These are phyloP conservation scores for Ustilago loliicola DNA, from an alignment of 1,284 basidiomycete species.

Conservation along the genomic window DNA sequence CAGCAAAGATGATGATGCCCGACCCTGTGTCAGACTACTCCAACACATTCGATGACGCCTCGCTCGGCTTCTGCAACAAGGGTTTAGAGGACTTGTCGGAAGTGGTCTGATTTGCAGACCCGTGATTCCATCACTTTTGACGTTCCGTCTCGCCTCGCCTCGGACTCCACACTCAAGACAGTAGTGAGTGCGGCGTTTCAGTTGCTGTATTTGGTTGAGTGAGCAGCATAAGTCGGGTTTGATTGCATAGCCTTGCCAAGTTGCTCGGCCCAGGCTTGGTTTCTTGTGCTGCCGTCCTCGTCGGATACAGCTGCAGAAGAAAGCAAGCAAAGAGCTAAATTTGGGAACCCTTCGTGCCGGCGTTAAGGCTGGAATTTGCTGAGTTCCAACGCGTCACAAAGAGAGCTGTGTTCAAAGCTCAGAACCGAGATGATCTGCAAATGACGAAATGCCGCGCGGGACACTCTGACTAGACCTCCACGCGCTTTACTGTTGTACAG, in stretches of 20 bases:
- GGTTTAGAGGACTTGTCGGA: background rate
- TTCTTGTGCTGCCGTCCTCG: background rate
- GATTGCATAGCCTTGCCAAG: slow-evolving; percentile 5
- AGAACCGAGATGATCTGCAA: slow-evolving; percentile 9
- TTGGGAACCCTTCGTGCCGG: background rate
- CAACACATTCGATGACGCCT: slow-evolving; percentile 11
- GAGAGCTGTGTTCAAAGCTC: background rate
- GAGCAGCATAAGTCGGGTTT: background rate
- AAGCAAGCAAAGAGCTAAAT: background rate
- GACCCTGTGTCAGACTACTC: background rate
- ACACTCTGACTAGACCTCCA: slow-evolving; percentile 8
- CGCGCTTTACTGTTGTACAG: background rate
- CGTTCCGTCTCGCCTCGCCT: background rate
- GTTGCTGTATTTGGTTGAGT: slow-evolving; percentile 3
- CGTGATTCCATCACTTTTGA: background rate
- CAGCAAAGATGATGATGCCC: background rate
- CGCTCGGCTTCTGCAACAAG: slow-evolving; percentile 9
- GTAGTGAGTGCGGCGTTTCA: background rate
- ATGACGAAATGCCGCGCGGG: slow-evolving; percentile 2
- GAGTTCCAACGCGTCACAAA: slow-evolving; percentile 2
- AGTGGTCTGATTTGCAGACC: slow-evolving; percentile 7
- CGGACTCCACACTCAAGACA: background rate
- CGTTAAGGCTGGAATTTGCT: background rate
- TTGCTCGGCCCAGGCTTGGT: slow-evolving; percentile 3
- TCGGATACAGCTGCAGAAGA: background rate